Conservation (phyloP, 768 basidiomycete species). For the Suillus americanus region DNA sequence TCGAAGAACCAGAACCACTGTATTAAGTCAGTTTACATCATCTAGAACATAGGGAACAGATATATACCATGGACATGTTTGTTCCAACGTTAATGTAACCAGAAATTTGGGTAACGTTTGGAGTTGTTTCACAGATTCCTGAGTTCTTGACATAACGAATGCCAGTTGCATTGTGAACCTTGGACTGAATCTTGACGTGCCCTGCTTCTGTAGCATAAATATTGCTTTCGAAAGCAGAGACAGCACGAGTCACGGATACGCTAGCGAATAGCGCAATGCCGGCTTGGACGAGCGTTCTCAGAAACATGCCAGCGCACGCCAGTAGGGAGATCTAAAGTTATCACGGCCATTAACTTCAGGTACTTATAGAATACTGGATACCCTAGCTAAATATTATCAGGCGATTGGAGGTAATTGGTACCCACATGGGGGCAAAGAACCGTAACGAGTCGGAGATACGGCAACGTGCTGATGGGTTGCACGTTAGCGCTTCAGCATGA, state of each 20-base stretch:
- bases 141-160: conserved; percentile 57
- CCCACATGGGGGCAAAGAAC: too few species aligned
- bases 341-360: background rate
- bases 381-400: too few species aligned
- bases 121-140: conserved; percentile 66
- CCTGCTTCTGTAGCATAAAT: background rate
- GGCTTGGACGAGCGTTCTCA: conserved; percentile 1
- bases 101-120: conserved; percentile 59
- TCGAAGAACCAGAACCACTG: conserved; percentile 82
- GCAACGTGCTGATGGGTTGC: too few species aligned
- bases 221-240: background rate
- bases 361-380: background rate
- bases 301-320: conserved; percentile 13
- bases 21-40: conserved; percentile 18
- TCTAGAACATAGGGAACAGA: background rate
- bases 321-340: background rate
- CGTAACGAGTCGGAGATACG: too few species aligned
- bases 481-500: too few species aligned
- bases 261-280: conserved; percentile 7
- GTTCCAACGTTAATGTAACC: conserved; percentile 60
- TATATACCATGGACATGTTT: conserved; percentile 57
- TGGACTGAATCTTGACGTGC: conserved; percentile 17
- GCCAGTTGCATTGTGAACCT: conserved; percentile 22
- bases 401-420: too few species aligned
- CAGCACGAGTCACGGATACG: conserved; percentile 2